Evolutionary conservation across 1,284 basidiomycete species (phyloP), one percentile per base, ranked within the genome.

Genomic region (Prillingera fragicola): DNA sequence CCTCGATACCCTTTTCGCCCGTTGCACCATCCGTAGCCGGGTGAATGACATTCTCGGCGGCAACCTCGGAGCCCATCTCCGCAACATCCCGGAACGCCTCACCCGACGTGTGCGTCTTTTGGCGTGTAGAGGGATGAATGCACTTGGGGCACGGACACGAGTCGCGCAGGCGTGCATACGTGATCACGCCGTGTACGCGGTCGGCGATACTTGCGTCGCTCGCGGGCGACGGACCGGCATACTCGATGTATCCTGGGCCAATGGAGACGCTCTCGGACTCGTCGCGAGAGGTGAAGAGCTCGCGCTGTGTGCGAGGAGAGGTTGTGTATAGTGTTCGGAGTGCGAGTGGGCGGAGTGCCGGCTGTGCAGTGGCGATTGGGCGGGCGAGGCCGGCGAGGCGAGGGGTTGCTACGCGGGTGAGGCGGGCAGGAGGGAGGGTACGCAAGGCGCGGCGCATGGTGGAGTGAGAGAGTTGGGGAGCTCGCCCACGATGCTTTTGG

Each of bases 71-170:
- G 78, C 73, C 45, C 74, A 74, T 40, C 14, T 8, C n/a, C 15
- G 23, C 28, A n/a, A 50, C 44, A 4, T 37, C 28, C 23, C 47
- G 44, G 13, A 22, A 36, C 12, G 52, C 52, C 35, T 54, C 52
- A 25, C 48, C 48, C 3, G 48, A 75, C 5, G 71, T 85, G 62
- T 84, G 82, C 1, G 89, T 74, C 53, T 86, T 87, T 68, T 91
- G 87, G 9, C 71, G 72, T 0, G 83, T 87, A n/a, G 78, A 77
- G 0, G 82, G 79, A 59, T 91, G 83, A 5, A 88, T 73, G 48
- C 82, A 85, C 8, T 71, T 59, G 0, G 69, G 58, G 51, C 80
- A 80, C 27, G 72, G 72, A 54, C 81, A 83, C 0, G 77, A 71
- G 56, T 83, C 81, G 17, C 80, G 73, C 5, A 84, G 74, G 67